These are phyloP conservation scores for Phialophora expanda DNA, from an alignment of 2,329 filamentous ascomycete species.

Conservation along the genomic window DNA sequence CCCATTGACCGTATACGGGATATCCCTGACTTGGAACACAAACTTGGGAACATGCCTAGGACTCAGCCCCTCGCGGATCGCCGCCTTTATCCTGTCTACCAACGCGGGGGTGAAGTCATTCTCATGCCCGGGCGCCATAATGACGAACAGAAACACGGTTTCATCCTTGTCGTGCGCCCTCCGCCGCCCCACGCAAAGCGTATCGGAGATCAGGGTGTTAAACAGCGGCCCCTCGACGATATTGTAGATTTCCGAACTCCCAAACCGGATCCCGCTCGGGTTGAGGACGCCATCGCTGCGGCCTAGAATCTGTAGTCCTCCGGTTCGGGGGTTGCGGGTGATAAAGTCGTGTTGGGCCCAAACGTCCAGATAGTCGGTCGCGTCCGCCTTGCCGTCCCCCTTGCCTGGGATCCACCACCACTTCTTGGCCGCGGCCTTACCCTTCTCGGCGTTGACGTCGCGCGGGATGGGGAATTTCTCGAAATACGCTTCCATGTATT, in stretches of 20 bases:
- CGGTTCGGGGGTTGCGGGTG: conserved; percentile 49
- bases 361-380: conserved; percentile 43
- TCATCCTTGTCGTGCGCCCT: conserved; percentile 47
- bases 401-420: not conserved
- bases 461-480: conserved; percentile 44
- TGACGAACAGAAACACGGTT: conserved; percentile 50
- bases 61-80: conserved; percentile 40
- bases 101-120: conserved; percentile 39
- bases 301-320: conserved; percentile 52
- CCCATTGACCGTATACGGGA: conserved; percentile 55
- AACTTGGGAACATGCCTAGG: conserved; percentile 51
- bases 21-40: conserved; percentile 47
- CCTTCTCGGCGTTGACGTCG: not conserved
- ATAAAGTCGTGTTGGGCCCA: conserved; percentile 57
- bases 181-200: conserved; percentile 48
- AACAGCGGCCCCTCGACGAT: conserved; percentile 49
- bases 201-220: conserved; percentile 45
- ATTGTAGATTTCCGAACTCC: conserved; percentile 55
- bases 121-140: conserved; percentile 42
- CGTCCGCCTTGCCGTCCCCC: not conserved
- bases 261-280: conserved; percentile 56
- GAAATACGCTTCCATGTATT: conserved; percentile 55
- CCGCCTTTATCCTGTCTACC: conserved; percentile 33
- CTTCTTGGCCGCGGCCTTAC: not conserved
- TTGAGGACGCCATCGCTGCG: conserved; percentile 56